Evolutionary conservation across 306 rosid species (phyloP).

Genomic region (Vachellia pachyceras): DNA sequence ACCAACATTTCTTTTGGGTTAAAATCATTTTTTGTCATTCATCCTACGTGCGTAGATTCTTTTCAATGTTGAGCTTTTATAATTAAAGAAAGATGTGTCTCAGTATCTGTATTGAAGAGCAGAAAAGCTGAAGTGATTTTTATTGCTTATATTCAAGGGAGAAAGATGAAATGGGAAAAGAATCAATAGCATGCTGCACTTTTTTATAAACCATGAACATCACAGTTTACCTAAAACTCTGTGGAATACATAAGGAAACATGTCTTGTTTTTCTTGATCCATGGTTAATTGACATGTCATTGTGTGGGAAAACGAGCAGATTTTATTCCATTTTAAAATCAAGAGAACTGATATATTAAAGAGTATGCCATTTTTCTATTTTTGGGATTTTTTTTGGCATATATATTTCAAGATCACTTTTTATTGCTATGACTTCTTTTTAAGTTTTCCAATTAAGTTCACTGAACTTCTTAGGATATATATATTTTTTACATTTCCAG

Average conservation of each 20-base stretch:
- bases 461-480: conserved; percentile 26
- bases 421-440: background rate
- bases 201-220: background rate
- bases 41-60: conserved; percentile 15
- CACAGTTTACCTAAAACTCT: background rate
- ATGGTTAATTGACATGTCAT: background rate
- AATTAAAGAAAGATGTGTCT: background rate
- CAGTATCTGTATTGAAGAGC: background rate
- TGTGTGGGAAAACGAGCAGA: background rate
- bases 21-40: conserved; percentile 12
- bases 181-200: background rate
- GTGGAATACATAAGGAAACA: background rate
- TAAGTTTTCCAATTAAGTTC: conserved; percentile 20
- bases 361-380: background rate
- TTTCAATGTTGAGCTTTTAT: conserved; percentile 3
- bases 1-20: background rate
- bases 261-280: background rate
- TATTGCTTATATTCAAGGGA: background rate
- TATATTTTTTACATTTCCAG: conserved; percentile 55
- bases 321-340: background rate
- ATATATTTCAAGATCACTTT: conserved; percentile 19
- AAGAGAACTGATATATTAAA: background rate
- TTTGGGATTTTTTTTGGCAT: background rate
- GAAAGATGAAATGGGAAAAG: background rate
- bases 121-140: background rate